A percentile compares a stretch with the other conserved stretches of the same genome.
phyloP scores from a whole-genome alignment of 1,284 basidiomycete species.

The Tremellales sp. region DNA sequence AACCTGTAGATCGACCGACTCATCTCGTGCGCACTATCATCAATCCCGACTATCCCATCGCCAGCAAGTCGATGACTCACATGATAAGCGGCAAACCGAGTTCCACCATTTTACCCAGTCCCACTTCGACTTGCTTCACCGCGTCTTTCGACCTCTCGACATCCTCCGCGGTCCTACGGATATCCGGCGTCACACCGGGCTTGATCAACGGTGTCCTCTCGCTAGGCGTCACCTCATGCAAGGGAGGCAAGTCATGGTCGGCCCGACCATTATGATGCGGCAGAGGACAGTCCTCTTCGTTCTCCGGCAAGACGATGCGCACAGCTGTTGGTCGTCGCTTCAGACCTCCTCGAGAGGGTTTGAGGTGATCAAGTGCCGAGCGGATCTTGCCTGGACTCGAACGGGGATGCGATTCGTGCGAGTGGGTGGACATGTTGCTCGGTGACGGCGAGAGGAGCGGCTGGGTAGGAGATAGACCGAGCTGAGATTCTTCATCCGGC shows the following conservation, averaged over 20 bases:
- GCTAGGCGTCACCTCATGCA: neutral
- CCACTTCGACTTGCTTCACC: conserved; percentile 17
- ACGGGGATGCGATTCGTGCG: neutral
- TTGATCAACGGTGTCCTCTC: conserved; percentile 46
- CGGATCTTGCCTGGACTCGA: conserved; percentile 1
- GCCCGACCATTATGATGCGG: neutral
- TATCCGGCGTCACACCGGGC: conserved; percentile 38
- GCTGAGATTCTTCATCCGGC: conserved; percentile 20
- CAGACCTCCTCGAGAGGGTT: conserved; percentile 2
- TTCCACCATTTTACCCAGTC: conserved; percentile 39
- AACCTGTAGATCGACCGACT: conserved; percentile 65
- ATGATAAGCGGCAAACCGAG: conserved; percentile 37
- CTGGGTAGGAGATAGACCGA: too few relatives aligned
- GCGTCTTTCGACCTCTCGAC: conserved; percentile 5
- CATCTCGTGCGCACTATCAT: conserved; percentile 73
- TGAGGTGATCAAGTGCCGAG: neutral
- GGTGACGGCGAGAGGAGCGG: neutral
- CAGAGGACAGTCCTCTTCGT: neutral
- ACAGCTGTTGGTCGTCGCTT: conserved; percentile 39
- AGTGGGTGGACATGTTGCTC: neutral
- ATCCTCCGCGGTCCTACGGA: conserved; percentile 21
- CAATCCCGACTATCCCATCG: neutral
- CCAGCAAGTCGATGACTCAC: conserved; percentile 15
- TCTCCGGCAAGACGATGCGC: conserved; percentile 19
- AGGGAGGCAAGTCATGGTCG: neutral